Base-by-base conservation (phyloP, 192 early-diverging fungal species). In the Chytriomyces sp. region DNA sequence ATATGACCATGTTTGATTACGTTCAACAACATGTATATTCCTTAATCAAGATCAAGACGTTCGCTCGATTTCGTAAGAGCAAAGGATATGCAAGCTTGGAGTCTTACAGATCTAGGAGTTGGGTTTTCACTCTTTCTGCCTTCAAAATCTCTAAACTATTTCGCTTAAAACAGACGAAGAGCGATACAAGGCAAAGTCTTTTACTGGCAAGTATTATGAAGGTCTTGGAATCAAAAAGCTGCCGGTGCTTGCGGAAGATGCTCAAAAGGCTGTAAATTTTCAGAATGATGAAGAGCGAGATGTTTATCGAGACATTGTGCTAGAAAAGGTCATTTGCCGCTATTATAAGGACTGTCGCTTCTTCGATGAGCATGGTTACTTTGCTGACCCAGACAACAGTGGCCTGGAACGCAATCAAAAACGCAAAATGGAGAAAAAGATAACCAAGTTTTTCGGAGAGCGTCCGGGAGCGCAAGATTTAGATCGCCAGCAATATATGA, bases 1-100 rank as follows among this genome's bases (percentile, higher is more conserved):
- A 87, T 39, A 79, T 83, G 31, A 85, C 81, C 65, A 84, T 93
- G 61, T 95, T 91, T 81, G 93, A 95, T 77, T 90, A 91, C 58
- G 90, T 90, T 0, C 88, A 93, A 75, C 86, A 91, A 54, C 87
- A 91, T 49, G 81, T 90, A 2, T 92, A 92, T 39, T 86, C 87
- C 30, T 81, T 89, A 41, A 76, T 95, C 58, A 94, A 93, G 60
- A 86, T 86, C 26, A 90, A 91, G 62, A 85, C 89, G 19, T 84
- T 90, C 68, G 62, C 85, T 17, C 78, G 91, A 22, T 95, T 90
- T 54, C 92, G 94, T 77, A 78, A 84, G 40, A 85, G 82, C 52
- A 30, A 70, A 10, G 78, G 80, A 32, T 88, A 80, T 76, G 73
- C 77, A 52, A 52, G 60, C 22, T 84, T 86, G 49, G 22, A 70